Percentiles rank a stretch among this genome's conserved stretches.
Conservation (phyloP, 805 yeast genomes). For the Wickerhamiella qilinensis region DNA sequence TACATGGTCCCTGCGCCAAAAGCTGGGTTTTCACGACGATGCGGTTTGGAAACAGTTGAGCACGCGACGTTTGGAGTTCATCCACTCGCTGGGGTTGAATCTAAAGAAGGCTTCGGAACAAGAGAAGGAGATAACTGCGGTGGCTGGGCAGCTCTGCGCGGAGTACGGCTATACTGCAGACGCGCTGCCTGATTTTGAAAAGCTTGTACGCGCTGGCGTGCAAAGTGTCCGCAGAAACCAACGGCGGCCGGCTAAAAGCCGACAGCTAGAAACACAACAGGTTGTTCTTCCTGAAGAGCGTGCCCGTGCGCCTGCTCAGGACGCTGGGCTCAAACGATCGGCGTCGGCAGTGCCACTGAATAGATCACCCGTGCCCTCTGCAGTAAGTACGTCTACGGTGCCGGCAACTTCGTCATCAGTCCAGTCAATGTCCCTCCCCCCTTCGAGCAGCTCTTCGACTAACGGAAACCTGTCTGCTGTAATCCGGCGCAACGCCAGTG, state of each 20-base stretch:
- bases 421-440: background rate
- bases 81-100: constrained; percentile 52
- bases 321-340: background rate
- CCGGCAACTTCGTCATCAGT: background rate
- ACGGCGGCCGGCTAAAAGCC: constrained; percentile 6
- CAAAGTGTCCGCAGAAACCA: constrained; percentile 86
- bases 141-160: constrained; percentile 57
- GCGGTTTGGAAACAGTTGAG: constrained; percentile 77
- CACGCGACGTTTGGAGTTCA: constrained; percentile 76
- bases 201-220: constrained; percentile 79
- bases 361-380: background rate
- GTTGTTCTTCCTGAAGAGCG: background rate
- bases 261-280: background rate
- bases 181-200: constrained; percentile 61
- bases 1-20: constrained; percentile 41
- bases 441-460: background rate
- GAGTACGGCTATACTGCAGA: constrained; percentile 60
- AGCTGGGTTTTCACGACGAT: constrained; percentile 66
- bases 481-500: background rate
- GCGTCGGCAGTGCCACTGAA: background rate
- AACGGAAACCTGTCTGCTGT: background rate
- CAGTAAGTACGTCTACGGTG: background rate
- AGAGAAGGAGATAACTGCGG: constrained; percentile 60
- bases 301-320: background rate
- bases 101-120: constrained; percentile 82